Evolutionary conservation across 2,329 filamentous ascomycete genomes (phyloP), one percentile per base, ranked within the genome.

Genomic region (Gyromitra esculenta): DNA sequence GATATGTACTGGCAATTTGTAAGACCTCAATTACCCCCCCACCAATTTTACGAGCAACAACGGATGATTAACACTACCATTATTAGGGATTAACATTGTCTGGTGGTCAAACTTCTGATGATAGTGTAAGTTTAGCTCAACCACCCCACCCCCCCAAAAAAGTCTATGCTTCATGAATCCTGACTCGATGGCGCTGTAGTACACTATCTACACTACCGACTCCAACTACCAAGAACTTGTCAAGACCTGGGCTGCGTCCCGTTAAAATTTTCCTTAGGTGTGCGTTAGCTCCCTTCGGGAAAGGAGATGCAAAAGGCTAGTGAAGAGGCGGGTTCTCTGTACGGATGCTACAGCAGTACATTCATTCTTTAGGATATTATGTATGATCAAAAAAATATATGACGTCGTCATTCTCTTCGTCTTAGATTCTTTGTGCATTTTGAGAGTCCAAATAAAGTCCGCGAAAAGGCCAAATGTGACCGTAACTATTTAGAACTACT

Each of bases 1-100:
- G 84, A 85, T 79, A 81, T 83, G 72, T 84, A 82, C 70, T 85
- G 84, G 84, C 84, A 85, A 75, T 81, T 62, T 67, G 71, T 63
- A 45, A 69, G 54, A 5, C 41, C 18, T n/a, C 18, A 15, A 39
- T 3, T 15, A 2, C 5, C 15, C 43, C 18, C 3, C 15, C 15
- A 0, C 18, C 18, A 21, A 21, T 79, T 82, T 80, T 59, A 82
- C 82, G 7, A 80, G 54, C 62, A 5, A 5, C 21, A 31, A 35
- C 3, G 2, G 37, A n/a, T 63, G 57, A 37, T 50, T 39, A 13
- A 56, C 4, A n/a, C 31, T n/a, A 5, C 21, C 56, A 21, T 18
- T 57, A 54, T 54, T 25, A 75, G 67, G 73, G 76, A 1, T 57
- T 73, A 31, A 81, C 79, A 0, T 54, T 84, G 45, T 83, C 81